Percentiles rank a stretch among this genome's conserved stretches.
These are phyloP conservation scores for Cercospora nicotianae DNA, from an alignment of 2,329 filamentous ascomycete genomes.

Conservation along the genomic window DNA sequence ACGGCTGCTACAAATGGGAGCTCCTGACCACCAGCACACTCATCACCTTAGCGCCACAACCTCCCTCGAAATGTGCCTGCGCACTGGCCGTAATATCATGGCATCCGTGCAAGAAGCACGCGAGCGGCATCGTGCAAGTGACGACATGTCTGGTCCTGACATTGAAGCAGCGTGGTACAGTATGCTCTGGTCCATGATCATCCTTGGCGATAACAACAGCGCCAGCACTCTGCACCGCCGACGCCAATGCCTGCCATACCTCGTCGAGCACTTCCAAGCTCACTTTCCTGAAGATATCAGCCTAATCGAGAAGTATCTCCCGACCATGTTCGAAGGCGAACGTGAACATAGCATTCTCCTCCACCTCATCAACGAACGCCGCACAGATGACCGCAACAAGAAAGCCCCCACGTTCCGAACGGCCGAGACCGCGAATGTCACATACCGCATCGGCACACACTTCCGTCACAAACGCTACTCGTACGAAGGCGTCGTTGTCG, in stretches of 20 bases:
- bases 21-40: slow-evolving; percentile 41
- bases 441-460: slow-evolving; percentile 74
- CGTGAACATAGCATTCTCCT: slow-evolving; percentile 57
- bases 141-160: slow-evolving; percentile 45
- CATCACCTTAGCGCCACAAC: slow-evolving; percentile 65
- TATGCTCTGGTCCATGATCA: slow-evolving; percentile 67
- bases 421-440: slow-evolving; percentile 41
- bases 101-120: slow-evolving; percentile 62
- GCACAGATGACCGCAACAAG: slow-evolving; percentile 56
- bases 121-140: slow-evolving; percentile 27
- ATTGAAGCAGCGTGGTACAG: slow-evolving; percentile 67
- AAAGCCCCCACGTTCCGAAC: slow-evolving; percentile 43
- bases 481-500: slow-evolving; percentile 79
- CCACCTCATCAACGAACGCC: slow-evolving; percentile 57
- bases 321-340: slow-evolving; percentile 58
- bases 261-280: slow-evolving; percentile 64
- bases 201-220: slow-evolving; percentile 40
- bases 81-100: slow-evolving; percentile 78
- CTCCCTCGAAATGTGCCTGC: slow-evolving; percentile 67
- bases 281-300: slow-evolving; percentile 71
- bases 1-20: slow-evolving; percentile 50
- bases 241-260: slow-evolving; percentile 62
- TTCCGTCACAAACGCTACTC: slow-evolving; percentile 79
- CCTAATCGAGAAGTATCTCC: slow-evolving; percentile 67
- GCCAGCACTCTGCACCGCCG: slow-evolving; percentile 39